phyloP scores from a whole-genome alignment of 1,284 basidiomycete species.

The Cystobasidiaceae sp. region DNA sequence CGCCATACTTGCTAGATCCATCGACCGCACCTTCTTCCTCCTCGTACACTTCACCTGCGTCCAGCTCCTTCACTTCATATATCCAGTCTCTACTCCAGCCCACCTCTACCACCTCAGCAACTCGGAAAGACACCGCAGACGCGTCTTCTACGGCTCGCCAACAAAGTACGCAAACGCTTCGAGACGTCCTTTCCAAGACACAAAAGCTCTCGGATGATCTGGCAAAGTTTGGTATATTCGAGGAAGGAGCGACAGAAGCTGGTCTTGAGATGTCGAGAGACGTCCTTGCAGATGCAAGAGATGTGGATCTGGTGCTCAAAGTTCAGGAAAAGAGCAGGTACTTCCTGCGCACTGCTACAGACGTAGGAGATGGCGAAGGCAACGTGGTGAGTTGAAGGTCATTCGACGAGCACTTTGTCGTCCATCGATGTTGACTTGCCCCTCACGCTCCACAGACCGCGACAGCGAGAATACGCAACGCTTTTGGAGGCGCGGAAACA shows the following conservation, averaged over 20 bases:
- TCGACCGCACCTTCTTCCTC: not conserved
- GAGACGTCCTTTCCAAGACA: constrained; percentile 63
- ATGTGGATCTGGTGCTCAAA: constrained; percentile 79
- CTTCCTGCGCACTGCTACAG: constrained; percentile 80
- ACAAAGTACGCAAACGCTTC: constrained; percentile 52
- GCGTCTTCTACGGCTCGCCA: no score
- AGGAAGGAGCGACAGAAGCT: constrained; percentile 62
- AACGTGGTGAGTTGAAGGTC: constrained; percentile 60
- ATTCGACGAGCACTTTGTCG: not conserved
- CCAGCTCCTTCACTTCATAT: constrained; percentile 34
- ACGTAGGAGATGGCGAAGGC: constrained; percentile 90
- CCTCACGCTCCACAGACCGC: constrained; percentile 56
- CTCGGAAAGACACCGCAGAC: constrained; percentile 39
- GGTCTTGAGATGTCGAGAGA: constrained; percentile 63
- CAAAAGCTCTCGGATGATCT: constrained; percentile 62
- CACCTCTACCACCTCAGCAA: constrained; percentile 14
- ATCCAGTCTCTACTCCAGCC: constrained; percentile 42
- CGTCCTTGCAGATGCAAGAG: constrained; percentile 57
- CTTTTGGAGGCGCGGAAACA: constrained; percentile 85
- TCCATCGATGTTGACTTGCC: not conserved
- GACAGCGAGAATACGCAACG: constrained; percentile 74
- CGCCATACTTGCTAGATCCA: constrained; percentile 55
- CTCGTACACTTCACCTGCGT: no score
- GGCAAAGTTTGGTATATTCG: constrained; percentile 67
- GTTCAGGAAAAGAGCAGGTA: constrained; percentile 72